These are phyloP conservation scores for Eleusine coracana DNA, from an alignment of 176 grass and related monocot species.

Conservation along the genomic window DNA sequence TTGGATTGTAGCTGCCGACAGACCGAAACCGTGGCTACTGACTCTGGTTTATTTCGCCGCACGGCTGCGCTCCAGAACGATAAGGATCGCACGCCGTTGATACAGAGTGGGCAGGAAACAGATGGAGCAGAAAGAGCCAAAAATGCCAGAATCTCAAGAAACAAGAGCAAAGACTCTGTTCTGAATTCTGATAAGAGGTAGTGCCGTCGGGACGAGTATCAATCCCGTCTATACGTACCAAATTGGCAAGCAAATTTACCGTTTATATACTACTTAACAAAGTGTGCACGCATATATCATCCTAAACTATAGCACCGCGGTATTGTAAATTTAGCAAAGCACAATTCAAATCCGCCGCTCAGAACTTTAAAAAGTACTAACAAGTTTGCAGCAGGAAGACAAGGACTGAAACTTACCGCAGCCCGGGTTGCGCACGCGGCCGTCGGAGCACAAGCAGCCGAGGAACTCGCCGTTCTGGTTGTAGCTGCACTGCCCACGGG, in stretches of 20 bases:
- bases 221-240: no score
- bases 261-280: no score
- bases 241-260: no score
- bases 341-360: no score
- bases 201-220: no score
- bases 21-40: background rate
- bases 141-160: background rate
- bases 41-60: background rate
- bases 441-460: conserved; percentile 62
- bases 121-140: background rate
- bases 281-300: no score
- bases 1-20: conserved; percentile 10
- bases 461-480: background rate
- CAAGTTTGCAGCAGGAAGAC: background rate
- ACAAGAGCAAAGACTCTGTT: no score
- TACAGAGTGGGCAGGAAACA: background rate
- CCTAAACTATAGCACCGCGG: no score
- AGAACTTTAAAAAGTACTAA: no score
- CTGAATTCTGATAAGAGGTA: no score
- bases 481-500: conserved; percentile 42
- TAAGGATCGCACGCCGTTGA: background rate
- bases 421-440: background rate
- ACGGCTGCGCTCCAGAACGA: background rate
- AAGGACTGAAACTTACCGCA: conserved; percentile 12
- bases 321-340: no score